These are phyloP conservation scores for Suhomyces bokatorum DNA, from an alignment of 1,139 yeast species.

Conservation along the genomic window DNA sequence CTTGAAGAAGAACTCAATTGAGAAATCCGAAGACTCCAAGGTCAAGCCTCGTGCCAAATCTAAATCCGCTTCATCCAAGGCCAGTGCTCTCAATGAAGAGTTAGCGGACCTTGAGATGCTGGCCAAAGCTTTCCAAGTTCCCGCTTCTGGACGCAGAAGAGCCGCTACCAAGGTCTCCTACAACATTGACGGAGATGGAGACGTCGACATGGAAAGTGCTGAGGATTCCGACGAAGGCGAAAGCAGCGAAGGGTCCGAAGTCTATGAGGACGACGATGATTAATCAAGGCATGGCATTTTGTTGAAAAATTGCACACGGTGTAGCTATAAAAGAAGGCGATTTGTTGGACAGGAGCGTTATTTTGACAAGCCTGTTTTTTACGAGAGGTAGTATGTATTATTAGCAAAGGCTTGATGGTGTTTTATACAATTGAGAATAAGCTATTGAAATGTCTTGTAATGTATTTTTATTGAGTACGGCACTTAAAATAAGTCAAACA, in stretches of 20 bases:
- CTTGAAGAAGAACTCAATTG: background rate
- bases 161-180: constrained; percentile 6
- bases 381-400: too few species aligned
- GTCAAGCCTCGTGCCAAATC: background rate
- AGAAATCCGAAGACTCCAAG: background rate
- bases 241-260: background rate
- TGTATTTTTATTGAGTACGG: too few species aligned
- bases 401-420: too few species aligned
- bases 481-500: too few species aligned
- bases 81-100: constrained; percentile 20
- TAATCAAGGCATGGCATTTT: background rate
- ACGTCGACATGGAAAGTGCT: constrained; percentile 6
- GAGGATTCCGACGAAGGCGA: background rate
- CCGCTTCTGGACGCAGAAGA: constrained; percentile 7
- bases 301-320: too few species aligned
- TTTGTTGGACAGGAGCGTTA: too few species aligned
- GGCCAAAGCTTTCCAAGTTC: constrained; percentile 11
- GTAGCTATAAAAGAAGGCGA: too few species aligned
- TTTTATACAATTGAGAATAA: too few species aligned
- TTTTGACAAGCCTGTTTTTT: too few species aligned
- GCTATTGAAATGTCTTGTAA: too few species aligned
- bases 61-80: constrained; percentile 8
- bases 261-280: background rate
- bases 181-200: constrained; percentile 5
- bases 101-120: constrained; percentile 23